Evolutionary conservation across 225 moss, liverwort and hornwort genomes (phyloP), one percentile per base, ranked within the genome.

Genomic region (Lunularia cruciata): DNA sequence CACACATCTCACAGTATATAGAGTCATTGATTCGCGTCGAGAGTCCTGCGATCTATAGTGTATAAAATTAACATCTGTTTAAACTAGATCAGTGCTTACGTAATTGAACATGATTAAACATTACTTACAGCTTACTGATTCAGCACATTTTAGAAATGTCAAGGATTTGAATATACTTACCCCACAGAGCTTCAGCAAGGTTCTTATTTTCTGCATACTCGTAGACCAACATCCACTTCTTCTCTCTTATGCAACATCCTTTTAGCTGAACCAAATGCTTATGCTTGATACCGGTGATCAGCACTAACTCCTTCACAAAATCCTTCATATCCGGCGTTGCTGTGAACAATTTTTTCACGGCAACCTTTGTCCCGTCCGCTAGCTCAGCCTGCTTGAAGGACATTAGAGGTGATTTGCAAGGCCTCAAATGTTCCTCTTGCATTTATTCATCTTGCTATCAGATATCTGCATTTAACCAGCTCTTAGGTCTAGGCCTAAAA

Each of bases 201-300:
- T 47, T 47, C 22, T 42, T 71, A 28, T 59, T 71, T 28, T 71
- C 71, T 31, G 60, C 71, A n/a, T 39, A 60, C 31, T 71, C 71
- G 46, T n/a, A n/a, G n/a, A n/a, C n/a, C n/a, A n/a, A n/a, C n/a
- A n/a, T n/a, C 34, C 60, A 6, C 30, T 71, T 58, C 43, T 59
- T 71, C 33, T 71, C 71, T 12, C 42, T 57, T 26, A 75, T 38
- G 26, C 75, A 75, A 19, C 75, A 75, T 61, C 75, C 75, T 36
- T 52, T 69, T 0, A 75, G 75, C 45, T 75, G 67, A 31, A 75
- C 52, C 30, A 75, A 59, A 40, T 75, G 37, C 36, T 32, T 58
- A 38, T 75, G 75, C 37, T 60, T 75, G 22, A 75, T 68, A 10
- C 75, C 75, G 34, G 75, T 75, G 19, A 75, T 58, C 13, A 67